Percentiles rank a stretch among this genome's conserved stretches.
Evolutionary conservation across 345 rosid species (phyloP).

Genomic region (Eucalyptus camaldulensis): DNA sequence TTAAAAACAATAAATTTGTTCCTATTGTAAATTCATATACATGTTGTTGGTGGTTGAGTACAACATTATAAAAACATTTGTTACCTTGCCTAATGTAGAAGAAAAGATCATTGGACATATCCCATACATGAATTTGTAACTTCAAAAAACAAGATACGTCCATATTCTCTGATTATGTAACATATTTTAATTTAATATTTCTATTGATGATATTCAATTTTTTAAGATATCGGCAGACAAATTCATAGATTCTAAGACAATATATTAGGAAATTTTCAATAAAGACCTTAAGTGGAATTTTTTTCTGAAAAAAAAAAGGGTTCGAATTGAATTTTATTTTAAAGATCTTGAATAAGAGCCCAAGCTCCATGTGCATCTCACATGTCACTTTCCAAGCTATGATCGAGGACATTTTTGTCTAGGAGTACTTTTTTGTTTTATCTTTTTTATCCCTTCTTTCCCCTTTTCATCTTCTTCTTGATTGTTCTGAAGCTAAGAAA

Average conservation of each 20-base stretch:
- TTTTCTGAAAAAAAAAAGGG: no score
- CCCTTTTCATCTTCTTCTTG: not conserved
- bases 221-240: not conserved
- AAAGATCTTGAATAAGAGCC: not conserved
- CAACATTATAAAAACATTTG: not conserved
- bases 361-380: not conserved
- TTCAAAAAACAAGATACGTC: not conserved
- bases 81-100: not conserved
- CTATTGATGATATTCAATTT: not conserved
- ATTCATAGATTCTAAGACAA: not conserved
- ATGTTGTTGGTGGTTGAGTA: not conserved
- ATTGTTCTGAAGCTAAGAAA: not conserved
- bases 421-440: no score
- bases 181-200: not conserved
- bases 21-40: not conserved
- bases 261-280: not conserved
- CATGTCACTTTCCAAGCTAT: not conserved
- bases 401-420: not conserved
- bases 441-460: not conserved
- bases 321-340: not conserved
- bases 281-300: rapidly evolving
- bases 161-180: not conserved
- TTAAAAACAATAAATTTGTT: not conserved
- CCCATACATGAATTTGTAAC: not conserved
- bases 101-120: not conserved